These are phyloP conservation scores for Epichloe hybrida DNA, from an alignment of 2,329 filamentous ascomycete species.

Conservation along the genomic window DNA sequence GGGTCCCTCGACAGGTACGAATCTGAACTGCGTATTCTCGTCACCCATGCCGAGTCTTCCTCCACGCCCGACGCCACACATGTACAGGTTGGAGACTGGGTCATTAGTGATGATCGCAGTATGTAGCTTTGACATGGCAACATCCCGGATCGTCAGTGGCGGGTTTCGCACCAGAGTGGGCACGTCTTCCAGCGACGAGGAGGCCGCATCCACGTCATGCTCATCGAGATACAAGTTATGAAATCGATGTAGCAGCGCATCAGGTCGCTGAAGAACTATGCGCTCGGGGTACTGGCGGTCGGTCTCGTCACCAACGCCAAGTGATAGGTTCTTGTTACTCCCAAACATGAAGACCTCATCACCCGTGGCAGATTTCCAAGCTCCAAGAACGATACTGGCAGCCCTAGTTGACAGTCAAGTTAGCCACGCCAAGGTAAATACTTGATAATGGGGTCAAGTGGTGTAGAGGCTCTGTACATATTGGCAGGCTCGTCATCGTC, in stretches of 20 bases:
- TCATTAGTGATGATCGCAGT: slow-evolving; percentile 81
- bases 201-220: slow-evolving; percentile 19
- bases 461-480: slow-evolving; percentile 14
- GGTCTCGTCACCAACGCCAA: slow-evolving; percentile 91
- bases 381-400: slow-evolving; percentile 8
- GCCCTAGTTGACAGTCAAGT: slow-evolving; percentile 7
- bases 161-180: slow-evolving; percentile 60
- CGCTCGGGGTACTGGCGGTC: slow-evolving; percentile 89
- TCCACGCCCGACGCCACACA: slow-evolving; percentile 83
- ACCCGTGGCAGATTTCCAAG: slow-evolving; percentile 28
- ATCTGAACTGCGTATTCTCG: slow-evolving; percentile 78
- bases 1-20: slow-evolving; percentile 67
- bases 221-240: slow-evolving; percentile 52
- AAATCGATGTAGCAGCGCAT: slow-evolving; percentile 61
- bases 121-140: slow-evolving; percentile 81
- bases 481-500: slow-evolving; percentile 14
- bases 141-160: slow-evolving; percentile 65
- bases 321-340: slow-evolving; percentile 86
- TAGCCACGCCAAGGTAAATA: background rate
- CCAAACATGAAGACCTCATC: slow-evolving; percentile 91
- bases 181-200: slow-evolving; percentile 35
- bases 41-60: slow-evolving; percentile 82
- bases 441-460: background rate
- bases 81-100: slow-evolving; percentile 77
- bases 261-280: slow-evolving; percentile 60